A percentile compares a stretch with the other conserved stretches of the same genome.
Evolutionary conservation across 495 filamentous ascomycete genomes (phyloP).

Genomic region (Arthonia radiata): DNA sequence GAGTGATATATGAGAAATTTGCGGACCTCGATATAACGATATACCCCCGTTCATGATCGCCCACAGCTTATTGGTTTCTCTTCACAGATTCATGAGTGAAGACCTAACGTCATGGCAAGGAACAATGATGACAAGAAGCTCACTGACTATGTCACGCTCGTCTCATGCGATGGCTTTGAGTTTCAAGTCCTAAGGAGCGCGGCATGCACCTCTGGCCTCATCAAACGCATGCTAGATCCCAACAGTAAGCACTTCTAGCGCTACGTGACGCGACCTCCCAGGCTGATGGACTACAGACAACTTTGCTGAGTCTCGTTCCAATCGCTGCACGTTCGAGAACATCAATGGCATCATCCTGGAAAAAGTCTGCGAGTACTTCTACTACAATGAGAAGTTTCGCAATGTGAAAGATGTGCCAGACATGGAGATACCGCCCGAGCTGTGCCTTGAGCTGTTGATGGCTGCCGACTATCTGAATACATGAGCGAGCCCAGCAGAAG

Average conservation of each 20-base stretch:
- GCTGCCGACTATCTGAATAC: slow-evolving; percentile 50
- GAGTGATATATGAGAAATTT: no score
- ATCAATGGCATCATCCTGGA: slow-evolving; percentile 49
- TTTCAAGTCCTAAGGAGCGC: slow-evolving; percentile 63
- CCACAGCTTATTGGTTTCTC: no score
- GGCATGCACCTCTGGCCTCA: slow-evolving; percentile 46
- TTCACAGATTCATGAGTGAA: no score
- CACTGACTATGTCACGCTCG: slow-evolving; percentile 60
- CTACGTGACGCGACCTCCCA: no score
- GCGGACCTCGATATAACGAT: no score
- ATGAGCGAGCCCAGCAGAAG: slow-evolving; percentile 2
- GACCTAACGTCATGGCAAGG: no score
- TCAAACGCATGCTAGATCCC: slow-evolving; percentile 67
- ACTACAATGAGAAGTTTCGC: slow-evolving; percentile 52
- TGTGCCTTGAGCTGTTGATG: slow-evolving; percentile 61
- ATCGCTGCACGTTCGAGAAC: slow-evolving; percentile 40
- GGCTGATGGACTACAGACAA: no score
- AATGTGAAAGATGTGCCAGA: slow-evolving; percentile 59
- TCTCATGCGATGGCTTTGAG: slow-evolving; percentile 71
- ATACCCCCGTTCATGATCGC: no score
- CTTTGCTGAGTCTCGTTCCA: slow-evolving; percentile 43
- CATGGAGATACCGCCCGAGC: slow-evolving; percentile 59
- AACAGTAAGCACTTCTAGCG: no score
- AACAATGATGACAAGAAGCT: no score
- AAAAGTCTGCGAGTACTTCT: slow-evolving; percentile 13